Base-by-base conservation (phyloP, 768 basidiomycete species). In the Crepidotus variabilis region DNA sequence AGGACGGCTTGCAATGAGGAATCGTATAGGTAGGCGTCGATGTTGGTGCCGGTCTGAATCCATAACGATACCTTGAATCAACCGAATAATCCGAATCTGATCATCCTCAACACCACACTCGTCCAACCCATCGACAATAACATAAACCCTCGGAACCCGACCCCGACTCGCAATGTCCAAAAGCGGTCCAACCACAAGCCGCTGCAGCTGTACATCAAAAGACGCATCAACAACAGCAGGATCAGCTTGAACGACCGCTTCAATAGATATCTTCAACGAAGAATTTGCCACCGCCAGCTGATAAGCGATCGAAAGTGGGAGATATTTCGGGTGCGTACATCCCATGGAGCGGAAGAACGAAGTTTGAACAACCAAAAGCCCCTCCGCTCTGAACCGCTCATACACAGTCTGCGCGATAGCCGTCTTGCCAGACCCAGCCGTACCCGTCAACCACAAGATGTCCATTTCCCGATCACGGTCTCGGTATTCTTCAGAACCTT, bases 361-460 rank as follows among this genome's bases (percentile, higher is more conserved):
- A 49, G 51, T 59, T 16, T 39, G 35, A 0, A 54, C 54, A 3
- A 56, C 21, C 1, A 59, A 28, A 2, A 35, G 6, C 1, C 22
- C 50, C 13, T 48, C 24, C 47, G 36, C 14, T 13, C 47, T 43
- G 21, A 50, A 60, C 13, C 21, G 11, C 35, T 62, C 54, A 2
- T 46, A 50, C 5, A 58, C n/a, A 1, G 56, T 50, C 20, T 53
- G 49, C 3, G 53, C 52, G 6, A 60, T 52, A 14, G 61, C 53
- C 1, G 58, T 55, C 46, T 60, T 62, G 4, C 61, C 61, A 2
- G 50, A 11, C 23, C 61, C 58, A 6, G 58, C 58, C 2, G 61
- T 50, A 2, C 61, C 56, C n/a, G 51, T 47, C 4, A 61, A 43
- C 60, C 60, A 61, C n/a, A n/a, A n/a, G n/a, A n/a, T n/a, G n/a